Conservation (phyloP, 2,329 filamentous ascomycete genomes). For the Rugonectria rugulosa region DNA sequence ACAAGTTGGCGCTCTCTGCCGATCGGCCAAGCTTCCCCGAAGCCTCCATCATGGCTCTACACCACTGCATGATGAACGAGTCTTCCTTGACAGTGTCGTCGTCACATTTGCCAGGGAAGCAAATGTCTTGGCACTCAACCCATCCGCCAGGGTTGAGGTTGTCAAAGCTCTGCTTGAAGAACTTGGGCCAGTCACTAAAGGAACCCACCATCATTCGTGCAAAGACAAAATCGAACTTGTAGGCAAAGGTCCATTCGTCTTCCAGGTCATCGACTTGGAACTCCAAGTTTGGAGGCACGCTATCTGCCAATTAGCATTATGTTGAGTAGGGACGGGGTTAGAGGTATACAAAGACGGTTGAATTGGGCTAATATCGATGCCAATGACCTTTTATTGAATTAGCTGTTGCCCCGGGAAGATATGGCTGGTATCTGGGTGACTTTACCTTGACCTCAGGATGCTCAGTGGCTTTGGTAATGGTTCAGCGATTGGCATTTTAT, state of each 20-base stretch:
- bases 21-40: slow-evolving; percentile 41
- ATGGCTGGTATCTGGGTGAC: fast-evolving
- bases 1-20: slow-evolving; percentile 39
- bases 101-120: slow-evolving; percentile 49
- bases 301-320: slow-evolving; percentile 20
- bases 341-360: slow-evolving; percentile 45
- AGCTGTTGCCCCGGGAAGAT: too few species aligned
- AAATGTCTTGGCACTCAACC: slow-evolving; percentile 53
- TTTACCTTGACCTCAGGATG: slow-evolving; percentile 41
- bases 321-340: neutral
- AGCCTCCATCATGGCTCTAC: slow-evolving; percentile 40
- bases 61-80: slow-evolving; percentile 40
- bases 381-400: slow-evolving; percentile 40
- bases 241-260: slow-evolving; percentile 48
- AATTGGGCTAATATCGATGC: slow-evolving; percentile 53
- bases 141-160: slow-evolving; percentile 53
- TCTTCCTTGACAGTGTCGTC: slow-evolving; percentile 48
- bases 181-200: slow-evolving; percentile 45
- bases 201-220: slow-evolving; percentile 48
- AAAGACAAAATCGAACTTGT: slow-evolving; percentile 52
- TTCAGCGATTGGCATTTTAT: too few species aligned
- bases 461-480: slow-evolving; percentile 36
- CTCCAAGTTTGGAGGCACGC: slow-evolving; percentile 57
- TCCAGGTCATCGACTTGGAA: slow-evolving; percentile 57
- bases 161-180: slow-evolving; percentile 47